Evolutionary conservation across 2,329 filamentous ascomycete genomes (phyloP).

Genomic region (Fusarium sp.): DNA sequence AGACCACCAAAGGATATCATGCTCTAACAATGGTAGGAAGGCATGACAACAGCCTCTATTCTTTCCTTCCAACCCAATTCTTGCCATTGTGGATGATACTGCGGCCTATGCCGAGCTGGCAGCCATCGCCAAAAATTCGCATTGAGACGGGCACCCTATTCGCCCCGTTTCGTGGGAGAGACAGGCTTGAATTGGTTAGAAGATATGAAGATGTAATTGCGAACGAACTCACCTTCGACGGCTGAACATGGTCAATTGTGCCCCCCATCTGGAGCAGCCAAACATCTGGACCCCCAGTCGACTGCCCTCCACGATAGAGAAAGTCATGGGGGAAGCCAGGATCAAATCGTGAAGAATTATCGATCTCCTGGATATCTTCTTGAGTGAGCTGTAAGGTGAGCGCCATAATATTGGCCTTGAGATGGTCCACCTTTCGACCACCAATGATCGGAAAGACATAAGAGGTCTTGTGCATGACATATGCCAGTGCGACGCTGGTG

Average conservation of each 20-base stretch:
- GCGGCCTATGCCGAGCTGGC: constrained; percentile 29
- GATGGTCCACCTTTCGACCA: constrained; percentile 74
- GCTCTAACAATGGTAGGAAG: constrained; percentile 16
- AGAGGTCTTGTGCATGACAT: constrained; percentile 77
- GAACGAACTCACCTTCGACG: constrained; percentile 49
- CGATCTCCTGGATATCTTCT: constrained; percentile 74
- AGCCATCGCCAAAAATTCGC: constrained; percentile 51
- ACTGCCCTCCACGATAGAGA: constrained; percentile 57
- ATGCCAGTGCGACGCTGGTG: constrained; percentile 72
- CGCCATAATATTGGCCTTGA: constrained; percentile 76
- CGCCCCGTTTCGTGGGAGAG: constrained; percentile 52
- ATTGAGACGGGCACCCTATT: constrained; percentile 55
- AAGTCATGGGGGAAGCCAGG: constrained; percentile 75
- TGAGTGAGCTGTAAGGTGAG: constrained; percentile 68
- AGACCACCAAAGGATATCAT: neutral
- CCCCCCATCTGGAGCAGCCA: constrained; percentile 61
- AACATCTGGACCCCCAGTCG: constrained; percentile 55
- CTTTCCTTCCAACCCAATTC: constrained; percentile 23
- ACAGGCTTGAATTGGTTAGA: constrained; percentile 52
- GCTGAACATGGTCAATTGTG: constrained; percentile 62
- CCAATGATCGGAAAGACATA: constrained; percentile 81
- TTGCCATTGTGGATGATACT: constrained; percentile 9
- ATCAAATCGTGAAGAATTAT: constrained; percentile 70
- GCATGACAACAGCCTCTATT: neutral
- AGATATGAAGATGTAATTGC: neutral